A percentile compares a stretch with the other conserved stretches of the same genome.
Conservation (phyloP, 352 stramenopile genomes). For the Globisporangium canariense region DNA sequence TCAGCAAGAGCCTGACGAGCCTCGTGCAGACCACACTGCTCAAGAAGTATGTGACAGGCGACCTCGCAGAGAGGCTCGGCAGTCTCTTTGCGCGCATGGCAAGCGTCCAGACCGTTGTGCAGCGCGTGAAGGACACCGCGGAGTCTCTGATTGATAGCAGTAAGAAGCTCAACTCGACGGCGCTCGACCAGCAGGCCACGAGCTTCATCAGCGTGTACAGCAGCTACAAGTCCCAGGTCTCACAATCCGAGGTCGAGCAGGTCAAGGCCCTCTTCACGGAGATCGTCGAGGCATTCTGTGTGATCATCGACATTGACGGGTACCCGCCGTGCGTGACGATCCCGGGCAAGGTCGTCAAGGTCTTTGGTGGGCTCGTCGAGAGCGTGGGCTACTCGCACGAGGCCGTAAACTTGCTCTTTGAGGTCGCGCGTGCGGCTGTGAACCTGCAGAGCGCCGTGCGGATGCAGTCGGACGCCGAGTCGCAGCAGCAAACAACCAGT, state of each 20-base stretch:
- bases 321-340: slow-evolving; percentile 6
- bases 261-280: slow-evolving; percentile 3
- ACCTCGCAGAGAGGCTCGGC: neutral
- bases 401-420: slow-evolving; percentile 1
- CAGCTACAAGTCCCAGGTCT: neutral
- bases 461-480: neutral
- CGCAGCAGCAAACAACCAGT: neutral
- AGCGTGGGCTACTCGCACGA: slow-evolving; percentile 5
- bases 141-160: neutral
- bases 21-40: slow-evolving; percentile 2
- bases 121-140: neutral
- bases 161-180: neutral
- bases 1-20: slow-evolving; percentile 7
- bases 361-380: neutral
- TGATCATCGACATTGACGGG: slow-evolving; percentile 7
- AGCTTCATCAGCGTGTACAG: slow-evolving; percentile 3
- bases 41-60: neutral
- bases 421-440: neutral
- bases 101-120: neutral
- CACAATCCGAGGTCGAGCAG: slow-evolving; percentile 1
- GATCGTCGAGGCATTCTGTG: slow-evolving; percentile 4
- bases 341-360: neutral
- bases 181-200: slow-evolving; percentile 1
- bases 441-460: neutral
- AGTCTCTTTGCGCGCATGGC: neutral